A percentile compares a stretch with the other conserved stretches of the same genome.
Conservation (phyloP, 2,329 filamentous ascomycete genomes). For the Gnomoniopsis sp. region DNA sequence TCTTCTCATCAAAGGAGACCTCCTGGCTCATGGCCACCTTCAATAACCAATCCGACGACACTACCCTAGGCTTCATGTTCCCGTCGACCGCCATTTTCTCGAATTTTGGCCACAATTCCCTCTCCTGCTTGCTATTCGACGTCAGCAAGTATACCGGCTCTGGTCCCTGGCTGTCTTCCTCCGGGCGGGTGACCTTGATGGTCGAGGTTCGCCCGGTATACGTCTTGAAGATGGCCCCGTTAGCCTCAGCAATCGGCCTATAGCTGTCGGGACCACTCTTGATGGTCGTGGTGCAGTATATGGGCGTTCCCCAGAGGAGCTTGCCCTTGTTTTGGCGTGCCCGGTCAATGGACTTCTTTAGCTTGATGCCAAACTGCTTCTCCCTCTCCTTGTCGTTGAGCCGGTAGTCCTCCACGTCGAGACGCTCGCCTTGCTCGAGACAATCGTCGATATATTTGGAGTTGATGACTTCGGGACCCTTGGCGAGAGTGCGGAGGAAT, state of each 20-base stretch:
- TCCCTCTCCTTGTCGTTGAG: conserved; percentile 74
- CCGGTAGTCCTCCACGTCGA: conserved; percentile 61
- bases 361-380: conserved; percentile 63
- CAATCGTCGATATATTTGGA: conserved; percentile 76
- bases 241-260: conserved; percentile 80
- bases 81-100: conserved; percentile 72
- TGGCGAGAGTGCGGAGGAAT: conserved; percentile 83
- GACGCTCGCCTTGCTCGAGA: conserved; percentile 64
- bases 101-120: conserved; percentile 76
- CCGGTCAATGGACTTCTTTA: conserved; percentile 64
- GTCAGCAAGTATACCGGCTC: conserved; percentile 83
- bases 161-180: conserved; percentile 59
- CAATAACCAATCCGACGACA: conserved; percentile 84
- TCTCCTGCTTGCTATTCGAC: conserved; percentile 63
- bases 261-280: conserved; percentile 81
- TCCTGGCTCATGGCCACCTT: conserved; percentile 87
- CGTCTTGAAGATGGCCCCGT: conserved; percentile 77
- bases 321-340: conserved; percentile 74
- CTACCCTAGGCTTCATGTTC: conserved; percentile 76
- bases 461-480: conserved; percentile 72
- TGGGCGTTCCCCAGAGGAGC: conserved; percentile 70
- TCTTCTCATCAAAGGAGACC: conserved; percentile 61
- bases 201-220: conserved; percentile 71
- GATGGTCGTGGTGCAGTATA: conserved; percentile 82
- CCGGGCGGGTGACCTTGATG: conserved; percentile 58